These are phyloP conservation scores for Meripilus lineatus DNA, from an alignment of 1,284 basidiomycete genomes.

Conservation along the genomic window DNA sequence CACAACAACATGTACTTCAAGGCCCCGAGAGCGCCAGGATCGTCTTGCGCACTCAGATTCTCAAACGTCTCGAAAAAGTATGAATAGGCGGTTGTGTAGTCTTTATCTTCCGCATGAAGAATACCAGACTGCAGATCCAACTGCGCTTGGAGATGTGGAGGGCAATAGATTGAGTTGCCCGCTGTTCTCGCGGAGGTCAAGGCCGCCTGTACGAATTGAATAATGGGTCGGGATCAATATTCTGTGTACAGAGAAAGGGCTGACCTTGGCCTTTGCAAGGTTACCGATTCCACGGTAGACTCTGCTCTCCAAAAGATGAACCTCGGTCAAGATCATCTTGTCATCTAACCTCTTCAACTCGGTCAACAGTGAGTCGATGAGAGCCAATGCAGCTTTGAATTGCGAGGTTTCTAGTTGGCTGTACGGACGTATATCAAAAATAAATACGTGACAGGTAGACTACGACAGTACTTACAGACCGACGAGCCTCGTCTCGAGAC, in stretches of 20 bases:
- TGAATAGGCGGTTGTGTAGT: conserved; percentile 95
- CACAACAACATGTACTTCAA: conserved; percentile 98
- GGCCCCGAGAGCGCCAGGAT: conserved; percentile 74
- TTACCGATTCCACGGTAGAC: conserved; percentile 93
- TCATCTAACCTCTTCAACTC: conserved; percentile 94
- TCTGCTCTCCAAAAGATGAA: conserved; percentile 89
- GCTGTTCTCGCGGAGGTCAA: conserved; percentile 91
- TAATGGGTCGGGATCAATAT: background rate
- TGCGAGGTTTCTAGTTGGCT: conserved; percentile 77
- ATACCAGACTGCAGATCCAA: conserved; percentile 92
- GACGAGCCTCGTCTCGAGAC: conserved; percentile 87
- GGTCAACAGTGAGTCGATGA: conserved; percentile 83
- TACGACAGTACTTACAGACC: conserved; percentile 53
- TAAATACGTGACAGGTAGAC: background rate
- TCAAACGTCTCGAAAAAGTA: conserved; percentile 99
- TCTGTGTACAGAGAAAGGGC: conserved; percentile 9
- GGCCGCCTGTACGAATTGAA: conserved; percentile 83
- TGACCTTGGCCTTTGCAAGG: conserved; percentile 87
- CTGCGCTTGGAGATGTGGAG: conserved; percentile 86
- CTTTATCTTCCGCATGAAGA: conserved; percentile 95
- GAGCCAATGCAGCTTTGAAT: conserved; percentile 75
- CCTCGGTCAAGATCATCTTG: conserved; percentile 97
- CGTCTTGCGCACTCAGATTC: conserved; percentile 66
- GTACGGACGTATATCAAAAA: conserved; percentile 7
- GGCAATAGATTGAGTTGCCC: conserved; percentile 97